Base-by-base conservation (phyloP, 2,329 filamentous ascomycete genomes). In the Clonostachys sp. region DNA sequence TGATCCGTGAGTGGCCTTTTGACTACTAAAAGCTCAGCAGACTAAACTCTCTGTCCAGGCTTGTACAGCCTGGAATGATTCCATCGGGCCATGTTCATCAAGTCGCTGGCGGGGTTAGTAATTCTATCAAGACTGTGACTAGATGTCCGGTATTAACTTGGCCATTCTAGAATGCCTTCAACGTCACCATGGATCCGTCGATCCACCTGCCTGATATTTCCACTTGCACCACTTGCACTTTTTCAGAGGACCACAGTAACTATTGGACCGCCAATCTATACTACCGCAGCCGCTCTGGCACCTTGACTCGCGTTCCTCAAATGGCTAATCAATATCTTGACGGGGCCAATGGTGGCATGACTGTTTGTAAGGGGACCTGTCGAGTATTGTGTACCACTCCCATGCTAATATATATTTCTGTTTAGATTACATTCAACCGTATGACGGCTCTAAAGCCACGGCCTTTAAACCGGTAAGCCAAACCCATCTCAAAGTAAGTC, bases 61-160 rank as follows among this genome's bases (percentile, higher is more conserved):
- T 57, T 6, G 58, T 58, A 12, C 45, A 51, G 41, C 57, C 57
- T 13, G 77, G 75, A 5, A 48, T 49, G 3, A 65, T 73, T 10
- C 73, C 75, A 8, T 67, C 75, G 6, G 59, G 61, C 17, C 78
- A 82, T 60, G 68, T 78, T 8, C 79, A 81, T 57, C 76, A 73
- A 36, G 72, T 82, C 49, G 69, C 74, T 51, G 77, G 80, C 49
- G 65, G 64, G 9, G 48, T 46, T 44, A 44, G 44, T 39, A 39
- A n/a, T n/a, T 6, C 12, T n/a, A 18, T 39, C 2, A 18, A 13
- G 36, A n/a, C 36, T n/a, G 3, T 5, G 12, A 18, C 14, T 16
- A 52, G 8, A 30, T 30, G 9, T 30, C 24, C 24, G 24, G 24
- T 30, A 30, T 30, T 30, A 30, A 30, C 3, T 30, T 30, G 24